A percentile compares a stretch with the other conserved stretches of the same genome.
phyloP scores from a whole-genome alignment of 306 rosid species.

The Canavalia ensiformis region DNA sequence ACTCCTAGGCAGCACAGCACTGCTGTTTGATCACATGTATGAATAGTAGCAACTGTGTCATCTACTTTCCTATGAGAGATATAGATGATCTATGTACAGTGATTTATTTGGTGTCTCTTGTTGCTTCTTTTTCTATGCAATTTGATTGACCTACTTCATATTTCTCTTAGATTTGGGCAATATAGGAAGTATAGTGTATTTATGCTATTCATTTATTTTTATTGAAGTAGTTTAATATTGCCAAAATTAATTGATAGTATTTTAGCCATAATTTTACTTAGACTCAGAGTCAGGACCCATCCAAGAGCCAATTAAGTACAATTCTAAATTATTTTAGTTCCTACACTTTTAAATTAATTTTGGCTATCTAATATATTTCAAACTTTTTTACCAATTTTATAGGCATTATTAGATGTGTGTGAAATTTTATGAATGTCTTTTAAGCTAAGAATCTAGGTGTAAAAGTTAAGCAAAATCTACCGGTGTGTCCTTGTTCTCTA shows the following conservation, averaged over 20 bases:
- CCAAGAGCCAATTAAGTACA: no score
- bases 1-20: neutral
- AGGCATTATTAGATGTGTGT: neutral
- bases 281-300: neutral
- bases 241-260: neutral
- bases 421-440: neutral
- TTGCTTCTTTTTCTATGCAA: neutral
- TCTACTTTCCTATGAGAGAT: neutral
- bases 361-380: neutral
- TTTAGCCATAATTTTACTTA: neutral
- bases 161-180: neutral
- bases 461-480: conserved; percentile 11
- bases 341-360: neutral
- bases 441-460: conserved; percentile 28
- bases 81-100: neutral
- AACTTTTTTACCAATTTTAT: neutral
- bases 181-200: neutral
- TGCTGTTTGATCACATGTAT: neutral
- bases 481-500: conserved; percentile 20
- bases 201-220: neutral
- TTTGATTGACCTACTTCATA: neutral
- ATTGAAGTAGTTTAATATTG: neutral
- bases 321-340: neutral
- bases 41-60: neutral
- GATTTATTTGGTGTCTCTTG: neutral